Evolutionary conservation across 139 green algal species (phyloP).

Genomic region (Coelastrella sp.): DNA sequence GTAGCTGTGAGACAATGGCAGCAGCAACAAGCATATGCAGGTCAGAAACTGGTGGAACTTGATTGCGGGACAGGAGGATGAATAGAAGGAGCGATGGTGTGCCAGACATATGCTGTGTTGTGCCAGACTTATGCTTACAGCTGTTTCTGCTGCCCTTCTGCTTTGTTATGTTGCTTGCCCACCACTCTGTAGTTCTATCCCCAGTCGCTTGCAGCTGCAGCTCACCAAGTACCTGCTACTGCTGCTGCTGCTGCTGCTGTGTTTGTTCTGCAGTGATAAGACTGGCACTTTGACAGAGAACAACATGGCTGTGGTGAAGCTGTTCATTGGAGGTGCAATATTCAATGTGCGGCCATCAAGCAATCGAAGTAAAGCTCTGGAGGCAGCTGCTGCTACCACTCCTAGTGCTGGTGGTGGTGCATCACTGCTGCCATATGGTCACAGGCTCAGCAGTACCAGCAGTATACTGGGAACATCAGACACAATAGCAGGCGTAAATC

Average conservation of each 20-base stretch:
- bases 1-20: conserved; percentile 94
- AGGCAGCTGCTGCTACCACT: neutral
- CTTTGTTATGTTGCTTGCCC: too few relatives aligned
- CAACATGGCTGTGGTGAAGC: conserved; percentile 76
- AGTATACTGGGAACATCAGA: neutral
- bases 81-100: too few relatives aligned
- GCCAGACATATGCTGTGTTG: too few relatives aligned
- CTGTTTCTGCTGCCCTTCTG: too few relatives aligned
- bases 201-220: too few relatives aligned
- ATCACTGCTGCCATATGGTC: too few relatives aligned
- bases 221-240: too few relatives aligned
- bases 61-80: too few relatives aligned
- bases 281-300: conserved; percentile 92
- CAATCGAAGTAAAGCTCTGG: conserved; percentile 26
- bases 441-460: neutral
- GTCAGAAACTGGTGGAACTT: conserved; percentile 25
- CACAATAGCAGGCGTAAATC: conserved; percentile 35
- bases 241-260: too few relatives aligned
- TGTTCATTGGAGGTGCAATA: conserved; percentile 61
- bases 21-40: conserved; percentile 85
- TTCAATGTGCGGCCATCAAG: conserved; percentile 38
- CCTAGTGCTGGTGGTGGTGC: neutral
- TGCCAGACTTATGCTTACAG: too few relatives aligned
- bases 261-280: conserved; percentile 92
- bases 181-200: too few relatives aligned